Evolutionary conservation across 352 stramenopile species (phyloP).

Genomic region (Sclerospora graminicola): DNA sequence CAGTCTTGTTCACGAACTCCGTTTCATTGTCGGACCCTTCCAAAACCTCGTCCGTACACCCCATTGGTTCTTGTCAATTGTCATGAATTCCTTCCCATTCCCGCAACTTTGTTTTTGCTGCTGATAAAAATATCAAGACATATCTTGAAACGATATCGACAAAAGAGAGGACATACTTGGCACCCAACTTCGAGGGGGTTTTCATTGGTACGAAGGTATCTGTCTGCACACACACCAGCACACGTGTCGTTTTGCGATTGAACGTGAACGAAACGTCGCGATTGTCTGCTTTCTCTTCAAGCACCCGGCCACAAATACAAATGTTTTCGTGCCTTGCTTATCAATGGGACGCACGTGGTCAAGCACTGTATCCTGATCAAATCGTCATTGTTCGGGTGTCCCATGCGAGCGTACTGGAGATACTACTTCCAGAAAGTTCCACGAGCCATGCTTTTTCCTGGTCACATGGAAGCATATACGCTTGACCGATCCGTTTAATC

Average conservation of each 20-base stretch:
- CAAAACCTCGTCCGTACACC: not conserved
- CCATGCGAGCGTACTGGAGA: not conserved
- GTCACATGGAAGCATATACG: not conserved
- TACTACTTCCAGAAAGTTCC: not conserved
- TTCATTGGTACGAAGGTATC: not conserved
- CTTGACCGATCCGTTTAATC: not conserved
- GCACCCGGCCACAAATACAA: not conserved
- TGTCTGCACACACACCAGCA: not conserved
- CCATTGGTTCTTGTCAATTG: not conserved
- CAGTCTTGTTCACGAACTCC: constrained; percentile 13
- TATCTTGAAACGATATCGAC: not conserved
- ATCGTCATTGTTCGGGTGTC: not conserved
- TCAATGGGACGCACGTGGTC: not conserved
- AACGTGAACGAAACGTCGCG: not conserved
- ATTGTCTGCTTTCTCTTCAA: not conserved
- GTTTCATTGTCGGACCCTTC: constrained; percentile 14
- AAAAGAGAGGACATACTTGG: not conserved
- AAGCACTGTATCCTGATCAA: not conserved
- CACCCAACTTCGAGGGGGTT: not conserved
- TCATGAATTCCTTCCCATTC: not conserved
- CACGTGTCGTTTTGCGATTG: not conserved
- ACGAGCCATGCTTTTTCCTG: not conserved
- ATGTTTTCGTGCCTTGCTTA: not conserved
- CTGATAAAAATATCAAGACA: not conserved
- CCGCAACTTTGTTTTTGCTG: not conserved